Evolutionary conservation across 345 rosid species (phyloP), one percentile per base, ranked within the genome.

Genomic region (Garcia nutans): DNA sequence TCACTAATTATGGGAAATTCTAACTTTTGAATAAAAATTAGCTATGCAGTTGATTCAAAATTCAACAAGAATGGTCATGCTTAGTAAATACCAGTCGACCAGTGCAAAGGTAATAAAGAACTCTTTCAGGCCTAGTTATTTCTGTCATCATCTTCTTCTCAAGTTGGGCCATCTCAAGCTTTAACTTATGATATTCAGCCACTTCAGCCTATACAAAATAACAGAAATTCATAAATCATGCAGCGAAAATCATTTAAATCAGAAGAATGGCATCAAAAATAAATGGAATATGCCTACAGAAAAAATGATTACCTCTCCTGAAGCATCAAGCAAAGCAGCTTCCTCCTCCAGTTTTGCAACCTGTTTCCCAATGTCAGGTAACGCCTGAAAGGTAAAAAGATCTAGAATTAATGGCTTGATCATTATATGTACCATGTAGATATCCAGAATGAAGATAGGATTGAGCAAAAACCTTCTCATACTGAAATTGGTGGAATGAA

Each of bases 401-500:
- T 65, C 45, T 11, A 57, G 59, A 6, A 67, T 56, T 16, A 50
- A 13, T 50, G 75, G 61, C 72, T 74, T 80, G 70, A 81, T 74
- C 76, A 72, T 54, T 71, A 58, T 20, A 68, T 0, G 17, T 13
- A 50, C 68, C 45, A 65, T 3, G 57, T 28, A n/a, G 44, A 69
- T 76, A 45, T 74, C 23, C 56, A 60, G 73, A 28, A 57, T 52
- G 62, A 61, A 65, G 61, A 68, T 55, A 65, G 74, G 73, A 45
- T n/a, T 47, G 28, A 13, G 60, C 15, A 78, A 52, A 84, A 77
- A 96, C 99, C 98, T 96, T 96, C 78, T 96, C 98, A 76, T 96
- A 82, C 81, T 96, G 99, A 80, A 93, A 96, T 76, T 96, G 99
- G 78, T 96, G 99, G 84, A 93, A 96, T 37, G 99, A 96, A 80